Evolutionary conservation across 768 basidiomycete species (phyloP), one percentile per base, ranked within the genome.

Genomic region (Pleurotus platypus): DNA sequence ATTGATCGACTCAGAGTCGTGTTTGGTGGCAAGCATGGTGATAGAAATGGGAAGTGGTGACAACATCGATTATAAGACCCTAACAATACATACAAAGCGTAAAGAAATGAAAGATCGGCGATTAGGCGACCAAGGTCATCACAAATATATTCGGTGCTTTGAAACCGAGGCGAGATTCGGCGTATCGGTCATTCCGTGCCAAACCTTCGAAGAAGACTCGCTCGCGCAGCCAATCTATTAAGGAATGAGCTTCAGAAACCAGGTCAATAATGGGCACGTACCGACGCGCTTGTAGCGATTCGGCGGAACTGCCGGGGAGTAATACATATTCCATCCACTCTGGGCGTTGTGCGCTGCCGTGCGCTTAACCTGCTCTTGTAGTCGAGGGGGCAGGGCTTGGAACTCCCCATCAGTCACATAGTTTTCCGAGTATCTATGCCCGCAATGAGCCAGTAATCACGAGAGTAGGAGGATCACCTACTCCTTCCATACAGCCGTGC

Each of bases 61-160:
- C 11, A 35, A 8, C 30, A 11, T 9, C 30, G 30, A 11, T 35
- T 35, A 35, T 11, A 11, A 35, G 30, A 35, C 30, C 8, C 30
- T 35, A 35, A 4, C 30, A 35, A 35, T 35, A 35, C 30, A 35
- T 35, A 35, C 9, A 35, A 11, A 35, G 30, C 30, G 4, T 26
- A 35, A 35, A 35, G 30, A 35, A 35, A 35, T 3, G 30, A 35
- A 26, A 35, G 8, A 35, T 35, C 8, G 9, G 8, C 30, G 11
- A 53, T 40, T 22, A 85, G n/a, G 75, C 69, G 9, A 75, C 74
- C 40, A 89, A 60, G 55, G 79, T 78, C 86, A 92, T 83, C 39
- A 91, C 76, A 66, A 90, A 90, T 39, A 92, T 80, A 65, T 93
- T 92, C 5, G 90, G 83, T 2, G 91, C 91, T 55, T 77, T 79